Base-by-base conservation (phyloP, 2,329 filamentous ascomycete species). In the Fusarium sambucinum region DNA sequence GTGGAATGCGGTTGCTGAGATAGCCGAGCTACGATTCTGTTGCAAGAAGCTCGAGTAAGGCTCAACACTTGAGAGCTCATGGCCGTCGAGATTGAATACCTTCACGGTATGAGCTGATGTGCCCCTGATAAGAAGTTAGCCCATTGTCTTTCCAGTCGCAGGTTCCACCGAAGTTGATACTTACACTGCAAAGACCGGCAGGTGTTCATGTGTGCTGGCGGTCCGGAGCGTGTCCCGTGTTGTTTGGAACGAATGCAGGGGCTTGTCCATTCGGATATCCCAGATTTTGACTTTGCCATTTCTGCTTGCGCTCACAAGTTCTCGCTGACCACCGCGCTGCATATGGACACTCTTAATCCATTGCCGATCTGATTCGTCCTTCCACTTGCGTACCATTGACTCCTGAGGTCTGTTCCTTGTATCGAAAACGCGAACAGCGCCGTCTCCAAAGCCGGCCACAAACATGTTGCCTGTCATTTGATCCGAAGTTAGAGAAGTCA, bases 401-500 rank as follows among this genome's bases (percentile, higher is more conserved):
- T 96, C 93, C 63, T 93, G 91, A 4, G 94, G 91, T 66, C 90
- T 90, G 66, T 92, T 82, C 14, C 96, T 90, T 69, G 95, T 93
- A 78, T 99, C 96, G 76, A 97, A 99, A 6, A 97, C 94, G 53
- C 96, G 89, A 42, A 99, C 90, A 2, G 94, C 94, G 33, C 96
- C 96, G 74, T 99, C 96, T 19, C 96, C 96, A 74, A 98, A 99
- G 5, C 96, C 96, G 40, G 96, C 96, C 13, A 97, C 92, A 74
- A 99, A 97, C 45, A 97, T 89, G 75, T 97, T 94, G 42, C 96
- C 96, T 53, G 96, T 97, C 80, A 99, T 97, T 84, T 98, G 96
- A 79, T 99, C 96, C 17, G 94, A 97, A 4, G 96, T 98, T 67
- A 99, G 82, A 11, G 94, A 96, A 6, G 96, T 99, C 65, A 99